These are phyloP conservation scores for Phytophthora aleatoria DNA, from an alignment of 352 stramenopile genomes.

Conservation along the genomic window DNA sequence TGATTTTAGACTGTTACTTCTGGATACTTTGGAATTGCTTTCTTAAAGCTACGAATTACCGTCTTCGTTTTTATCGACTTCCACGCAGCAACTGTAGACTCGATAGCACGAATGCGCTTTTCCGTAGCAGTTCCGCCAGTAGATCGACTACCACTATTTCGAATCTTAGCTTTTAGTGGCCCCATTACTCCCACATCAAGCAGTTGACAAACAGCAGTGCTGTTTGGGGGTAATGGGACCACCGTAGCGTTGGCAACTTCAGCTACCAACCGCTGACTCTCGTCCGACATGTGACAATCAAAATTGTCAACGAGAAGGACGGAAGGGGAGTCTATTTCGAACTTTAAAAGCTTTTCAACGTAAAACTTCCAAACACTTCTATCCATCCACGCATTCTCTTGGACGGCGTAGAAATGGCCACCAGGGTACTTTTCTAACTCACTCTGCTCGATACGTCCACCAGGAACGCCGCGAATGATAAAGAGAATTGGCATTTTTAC, in stretches of 20 bases:
- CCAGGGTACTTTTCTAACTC: background rate
- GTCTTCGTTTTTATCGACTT: background rate
- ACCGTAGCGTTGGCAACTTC: background rate
- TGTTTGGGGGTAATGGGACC: slow-evolving; percentile 1
- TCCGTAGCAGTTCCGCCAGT: background rate
- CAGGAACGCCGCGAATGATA: background rate
- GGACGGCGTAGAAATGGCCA: background rate
- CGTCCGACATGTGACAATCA: background rate
- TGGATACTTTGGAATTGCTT: slow-evolving; percentile 1
- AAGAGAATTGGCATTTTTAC: background rate
- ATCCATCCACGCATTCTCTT: background rate
- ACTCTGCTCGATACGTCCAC: background rate
- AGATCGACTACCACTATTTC: background rate
- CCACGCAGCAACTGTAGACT: slow-evolving; percentile 3
- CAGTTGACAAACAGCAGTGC: background rate
- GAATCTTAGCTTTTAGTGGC: slow-evolving; percentile 2
- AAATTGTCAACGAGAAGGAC: slow-evolving; percentile 3
- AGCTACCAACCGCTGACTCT: background rate
- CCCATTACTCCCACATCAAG: slow-evolving; percentile 5
- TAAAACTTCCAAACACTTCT: background rate
- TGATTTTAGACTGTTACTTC: slow-evolving; percentile 5
- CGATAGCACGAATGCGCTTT: slow-evolving; percentile 2
- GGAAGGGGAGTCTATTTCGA: background rate
- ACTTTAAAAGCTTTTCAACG: background rate
- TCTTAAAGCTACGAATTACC: slow-evolving; percentile 7